phyloP scores from a whole-genome alignment of 371 early-diverging fungal species.

The Apophysomyces variabilis region DNA sequence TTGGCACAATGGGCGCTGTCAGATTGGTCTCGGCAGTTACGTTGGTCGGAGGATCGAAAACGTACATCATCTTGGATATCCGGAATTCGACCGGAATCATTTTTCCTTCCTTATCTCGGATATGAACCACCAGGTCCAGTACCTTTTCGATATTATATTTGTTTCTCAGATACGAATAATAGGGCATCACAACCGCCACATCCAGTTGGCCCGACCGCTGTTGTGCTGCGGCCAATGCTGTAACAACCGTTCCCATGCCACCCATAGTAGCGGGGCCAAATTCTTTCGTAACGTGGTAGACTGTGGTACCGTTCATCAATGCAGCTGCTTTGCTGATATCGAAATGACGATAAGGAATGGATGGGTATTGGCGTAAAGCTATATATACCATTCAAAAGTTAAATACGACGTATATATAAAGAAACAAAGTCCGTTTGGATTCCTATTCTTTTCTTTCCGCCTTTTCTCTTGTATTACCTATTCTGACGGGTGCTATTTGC shows the following conservation, averaged over 20 bases:
- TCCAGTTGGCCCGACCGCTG: conserved; percentile 49
- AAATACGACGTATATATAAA: conserved; percentile 1
- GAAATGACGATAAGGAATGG: conserved; percentile 53
- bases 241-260: conserved; percentile 63
- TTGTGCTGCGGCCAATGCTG: conserved; percentile 62
- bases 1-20: neutral
- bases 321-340: conserved; percentile 36
- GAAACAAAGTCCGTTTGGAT: neutral
- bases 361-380: conserved; percentile 40
- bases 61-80: conserved; percentile 48
- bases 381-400: neutral
- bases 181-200: conserved; percentile 62
- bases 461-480: conserved; percentile 34
- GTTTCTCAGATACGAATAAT: conserved; percentile 56
- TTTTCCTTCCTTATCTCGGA: conserved; percentile 44
- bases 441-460: neutral
- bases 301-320: conserved; percentile 29
- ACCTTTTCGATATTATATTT: conserved; percentile 40
- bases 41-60: conserved; percentile 21
- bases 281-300: conserved; percentile 72
- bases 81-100: conserved; percentile 42
- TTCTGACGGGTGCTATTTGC: conserved; percentile 44
- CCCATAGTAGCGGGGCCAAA: conserved; percentile 68
- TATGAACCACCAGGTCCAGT: conserved; percentile 44
- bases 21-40: conserved; percentile 21